Percentiles rank a stretch among this genome's conserved stretches.
phyloP scores from a whole-genome alignment of 148 eudicot species.

The Arbutus unedo region DNA sequence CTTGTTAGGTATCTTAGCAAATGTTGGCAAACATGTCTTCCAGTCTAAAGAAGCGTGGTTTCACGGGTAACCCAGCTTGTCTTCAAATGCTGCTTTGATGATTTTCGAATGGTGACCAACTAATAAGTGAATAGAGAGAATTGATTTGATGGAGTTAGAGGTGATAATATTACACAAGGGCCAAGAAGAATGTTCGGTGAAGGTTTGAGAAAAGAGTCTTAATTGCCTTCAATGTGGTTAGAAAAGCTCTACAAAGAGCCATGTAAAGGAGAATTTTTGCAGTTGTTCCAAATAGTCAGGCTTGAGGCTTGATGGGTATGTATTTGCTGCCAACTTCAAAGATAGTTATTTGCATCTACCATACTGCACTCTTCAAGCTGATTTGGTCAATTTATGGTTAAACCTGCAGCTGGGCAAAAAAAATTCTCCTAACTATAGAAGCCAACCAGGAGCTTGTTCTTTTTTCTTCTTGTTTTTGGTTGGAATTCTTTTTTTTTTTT shows the following conservation, averaged over 20 bases:
- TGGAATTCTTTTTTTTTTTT: background rate
- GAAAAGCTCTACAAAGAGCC: background rate
- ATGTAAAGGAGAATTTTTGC: background rate
- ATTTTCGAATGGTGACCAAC: background rate
- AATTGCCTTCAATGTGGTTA: background rate
- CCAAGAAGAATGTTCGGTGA: background rate
- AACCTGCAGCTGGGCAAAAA: background rate
- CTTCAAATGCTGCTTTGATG: no score
- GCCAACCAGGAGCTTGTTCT: background rate
- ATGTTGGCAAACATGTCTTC: background rate
- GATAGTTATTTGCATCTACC: background rate
- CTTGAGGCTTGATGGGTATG: background rate
- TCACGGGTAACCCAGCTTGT: no score
- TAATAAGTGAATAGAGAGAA: background rate
- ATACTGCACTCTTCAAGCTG: background rate
- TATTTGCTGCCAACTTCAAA: background rate
- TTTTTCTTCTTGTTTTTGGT: background rate
- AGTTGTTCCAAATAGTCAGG: background rate
- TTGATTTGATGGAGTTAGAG: background rate
- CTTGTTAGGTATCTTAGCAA: no score
- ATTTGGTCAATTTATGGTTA: background rate
- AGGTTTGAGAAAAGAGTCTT: background rate
- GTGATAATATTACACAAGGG: background rate
- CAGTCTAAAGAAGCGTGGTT: background rate
- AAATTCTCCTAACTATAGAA: background rate